Evolutionary conservation across 2,329 filamentous ascomycete species (phyloP), one percentile per base, ranked within the genome.

Genomic region (Penicillium sumatraense): DNA sequence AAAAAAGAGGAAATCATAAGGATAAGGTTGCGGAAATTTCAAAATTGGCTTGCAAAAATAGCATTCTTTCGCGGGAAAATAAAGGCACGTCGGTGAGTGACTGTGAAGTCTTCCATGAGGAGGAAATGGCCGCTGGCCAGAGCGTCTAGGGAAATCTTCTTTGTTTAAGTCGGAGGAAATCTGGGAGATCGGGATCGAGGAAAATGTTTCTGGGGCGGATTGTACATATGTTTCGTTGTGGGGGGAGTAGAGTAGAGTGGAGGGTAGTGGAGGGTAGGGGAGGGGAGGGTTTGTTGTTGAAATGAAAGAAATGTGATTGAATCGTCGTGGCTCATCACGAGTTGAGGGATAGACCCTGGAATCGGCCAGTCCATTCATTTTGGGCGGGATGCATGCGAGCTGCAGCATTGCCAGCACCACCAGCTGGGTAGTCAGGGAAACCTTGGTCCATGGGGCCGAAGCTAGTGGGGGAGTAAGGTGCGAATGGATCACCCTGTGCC

Each of bases 291-390:
- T 6, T n/a, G 27, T 31, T 11, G 16, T 46, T 14, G 31, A 10
- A 2, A 3, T 24, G 8, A 13, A 49, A 13, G 27, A 45, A 21
- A 5, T 41, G 20, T 11, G 5, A 16, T 18, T 29, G 16, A n/a
- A n/a, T n/a, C n/a, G n/a, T n/a, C n/a, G n/a, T n/a, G n/a, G n/a
- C n/a, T n/a, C 21, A 48, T 72, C 60, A 80, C 61, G 84, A 83
- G 67, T 89, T 89, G 59, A 92, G 81, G 2, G 89, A 92, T 16
- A 92, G 76, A 9, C 88, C 84, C 70, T 91, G 88, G 70, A 91
- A 90, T 5, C 81, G 75, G 50, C 78, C 77, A 23, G 81, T 75
- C 87, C 88, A 90, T 47, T 89, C 86, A 45, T 80, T 72, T 14
- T 66, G 74, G 21, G 63, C 64, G 44, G 63, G 71, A 56, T 71